These are phyloP conservation scores for Kwoniella pini DNA, from an alignment of 768 basidiomycete species.

Conservation along the genomic window DNA sequence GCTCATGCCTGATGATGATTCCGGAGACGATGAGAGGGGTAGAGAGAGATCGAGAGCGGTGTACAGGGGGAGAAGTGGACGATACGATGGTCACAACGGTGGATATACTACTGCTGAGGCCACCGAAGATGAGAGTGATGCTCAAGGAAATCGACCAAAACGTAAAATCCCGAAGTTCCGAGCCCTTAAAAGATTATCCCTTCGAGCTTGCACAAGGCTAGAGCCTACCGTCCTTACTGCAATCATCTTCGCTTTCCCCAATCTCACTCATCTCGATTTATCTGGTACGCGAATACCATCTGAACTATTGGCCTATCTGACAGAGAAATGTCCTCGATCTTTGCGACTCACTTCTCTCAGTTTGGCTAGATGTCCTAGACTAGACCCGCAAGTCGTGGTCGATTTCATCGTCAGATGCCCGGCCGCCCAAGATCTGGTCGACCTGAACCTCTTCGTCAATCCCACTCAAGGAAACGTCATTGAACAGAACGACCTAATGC, in stretches of 20 bases:
- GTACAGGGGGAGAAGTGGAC: conserved; percentile 5
- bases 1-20: conserved; percentile 34
- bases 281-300: conserved; percentile 52
- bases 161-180: conserved; percentile 38
- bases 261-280: conserved; percentile 55
- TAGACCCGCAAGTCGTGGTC: conserved; percentile 76
- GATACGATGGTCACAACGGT: background rate
- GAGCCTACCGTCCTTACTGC: conserved; percentile 39
- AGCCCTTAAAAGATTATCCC: conserved; percentile 44
- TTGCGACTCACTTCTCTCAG: conserved; percentile 75
- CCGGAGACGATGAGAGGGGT: conserved; percentile 36
- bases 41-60: conserved; percentile 30
- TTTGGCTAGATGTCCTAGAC: conserved; percentile 78
- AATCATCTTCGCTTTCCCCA: conserved; percentile 46
- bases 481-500: conserved; percentile 68
- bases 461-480: conserved; percentile 69
- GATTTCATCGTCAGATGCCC: conserved; percentile 70
- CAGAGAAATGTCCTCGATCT: conserved; percentile 59
- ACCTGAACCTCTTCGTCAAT: conserved; percentile 73
- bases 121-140: conserved; percentile 36
- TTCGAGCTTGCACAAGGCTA: conserved; percentile 51
- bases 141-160: background rate
- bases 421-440: conserved; percentile 61
- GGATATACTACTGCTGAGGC: conserved; percentile 22
- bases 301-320: conserved; percentile 54